Base-by-base conservation (phyloP, 148 eudicot species). In the Talinum fruticosum region DNA sequence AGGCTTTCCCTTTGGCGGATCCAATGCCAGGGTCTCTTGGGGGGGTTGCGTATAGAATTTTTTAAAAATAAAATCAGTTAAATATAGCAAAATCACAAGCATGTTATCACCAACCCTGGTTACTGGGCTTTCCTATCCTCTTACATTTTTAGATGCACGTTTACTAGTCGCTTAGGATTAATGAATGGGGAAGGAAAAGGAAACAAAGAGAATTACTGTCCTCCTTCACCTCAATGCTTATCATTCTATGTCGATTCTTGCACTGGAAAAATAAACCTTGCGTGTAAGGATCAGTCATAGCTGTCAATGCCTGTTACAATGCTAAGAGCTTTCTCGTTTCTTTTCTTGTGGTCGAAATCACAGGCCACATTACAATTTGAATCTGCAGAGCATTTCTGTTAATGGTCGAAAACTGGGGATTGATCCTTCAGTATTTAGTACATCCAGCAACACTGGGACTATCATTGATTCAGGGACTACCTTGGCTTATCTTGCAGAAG, bases 391-490 rank as follows among this genome's bases (percentile, higher is more conserved):
- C 75, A 92, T 94, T 76, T 76, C 98, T 71, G 88, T 94, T 30
- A 89, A 92, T 71, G 93, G 89, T 51, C 91, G 88, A 83, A 84
- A n/a, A 51, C 72, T 94, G 78, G 28, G 88, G n/a, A 88, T 94
- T 69, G 89, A 87, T 79, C 75, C 92, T 69, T 81, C 98, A 10
- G 92, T 88, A 30, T 94, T 92, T 83, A 69, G 89, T 30, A 92
- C 98, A 69, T 86, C 93, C 45, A 75, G 79, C 71, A 91, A 78
- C 75, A 80, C 87, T 59, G 98, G 98, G 74, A 94, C 97, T 24
- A 94, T 94, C 36, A 81, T 94, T 69, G 98, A 94, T 88, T 94
- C 97, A n/a, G 98, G 98, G 76, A 94, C 98, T 29, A 92, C 98
- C 68, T 85, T 94, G 81, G 91, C 97, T 37, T 94, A 94, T 77